phyloP scores from a whole-genome alignment of 2,329 filamentous ascomycete species.

The Fusarium continuum region DNA sequence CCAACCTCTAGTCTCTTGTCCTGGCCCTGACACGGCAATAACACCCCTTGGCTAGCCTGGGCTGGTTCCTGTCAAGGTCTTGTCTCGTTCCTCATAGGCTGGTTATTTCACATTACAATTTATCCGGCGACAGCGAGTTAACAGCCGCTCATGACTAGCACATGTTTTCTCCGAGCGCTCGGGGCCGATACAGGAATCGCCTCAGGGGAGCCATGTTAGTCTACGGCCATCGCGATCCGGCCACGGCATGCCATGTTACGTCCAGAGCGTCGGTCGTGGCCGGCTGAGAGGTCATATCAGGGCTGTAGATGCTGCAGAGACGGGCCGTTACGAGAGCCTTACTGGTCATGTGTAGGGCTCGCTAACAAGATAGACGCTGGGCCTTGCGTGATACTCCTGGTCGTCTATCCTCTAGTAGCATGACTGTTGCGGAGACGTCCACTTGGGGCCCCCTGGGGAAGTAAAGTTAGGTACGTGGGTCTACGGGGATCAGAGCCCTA shows the following conservation, averaged over 20 bases:
- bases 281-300: background rate
- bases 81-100: background rate
- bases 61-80: background rate
- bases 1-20: background rate
- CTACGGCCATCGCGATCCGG: background rate
- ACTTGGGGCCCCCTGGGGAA: constrained; percentile 19
- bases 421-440: constrained; percentile 30
- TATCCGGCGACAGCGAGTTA: constrained; percentile 6
- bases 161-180: constrained; percentile 12
- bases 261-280: background rate
- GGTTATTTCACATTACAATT: background rate
- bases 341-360: constrained; percentile 8
- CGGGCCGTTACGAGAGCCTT: constrained; percentile 3
- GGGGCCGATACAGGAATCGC: constrained; percentile 7
- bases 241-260: background rate
- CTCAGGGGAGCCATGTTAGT: background rate
- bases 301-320: background rate
- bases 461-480: constrained; percentile 9
- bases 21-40: background rate
- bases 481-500: background rate
- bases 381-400: constrained; percentile 23
- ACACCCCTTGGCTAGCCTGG: too few species aligned
- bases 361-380: background rate
- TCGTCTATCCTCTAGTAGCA: constrained; percentile 9
- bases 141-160: constrained; percentile 1